Conservation (phyloP, 2,329 filamentous ascomycete species). For the Microdochium nivale region DNA sequence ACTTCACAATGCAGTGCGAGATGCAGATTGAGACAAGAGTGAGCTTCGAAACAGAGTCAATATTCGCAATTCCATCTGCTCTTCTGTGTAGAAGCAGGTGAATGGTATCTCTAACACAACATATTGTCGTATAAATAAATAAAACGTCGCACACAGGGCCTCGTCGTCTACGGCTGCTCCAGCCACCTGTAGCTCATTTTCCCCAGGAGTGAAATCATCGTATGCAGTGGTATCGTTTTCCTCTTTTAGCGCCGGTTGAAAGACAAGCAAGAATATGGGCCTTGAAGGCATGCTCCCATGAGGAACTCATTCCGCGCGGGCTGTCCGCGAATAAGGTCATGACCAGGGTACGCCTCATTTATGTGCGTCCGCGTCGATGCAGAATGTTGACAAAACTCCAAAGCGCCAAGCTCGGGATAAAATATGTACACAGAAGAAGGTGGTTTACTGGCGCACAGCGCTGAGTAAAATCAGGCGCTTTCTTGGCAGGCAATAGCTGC, state of each 20-base stretch:
- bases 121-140: too few species aligned
- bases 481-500: slow-evolving; percentile 47
- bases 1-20: too few species aligned
- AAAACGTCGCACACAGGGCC: too few species aligned
- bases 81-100: background rate
- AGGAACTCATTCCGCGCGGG: background rate
- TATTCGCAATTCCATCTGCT: background rate
- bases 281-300: background rate
- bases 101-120: slow-evolving; percentile 1
- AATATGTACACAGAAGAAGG: background rate
- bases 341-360: background rate
- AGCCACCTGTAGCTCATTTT: background rate
- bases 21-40: too few species aligned
- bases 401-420: background rate
- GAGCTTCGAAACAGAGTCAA: background rate
- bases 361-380: background rate
- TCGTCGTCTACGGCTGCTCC: too few species aligned
- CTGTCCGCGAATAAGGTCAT: background rate
- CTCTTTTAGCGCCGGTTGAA: background rate
- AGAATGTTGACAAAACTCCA: background rate
- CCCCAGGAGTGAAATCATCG: background rate
- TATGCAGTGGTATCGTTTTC: slow-evolving; percentile 1
- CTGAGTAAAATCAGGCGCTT: slow-evolving; percentile 16
- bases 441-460: background rate
- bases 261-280: background rate